Evolutionary conservation across 768 basidiomycete species (phyloP), one percentile per base, ranked within the genome.

Genomic region (Tricholomella constricta): DNA sequence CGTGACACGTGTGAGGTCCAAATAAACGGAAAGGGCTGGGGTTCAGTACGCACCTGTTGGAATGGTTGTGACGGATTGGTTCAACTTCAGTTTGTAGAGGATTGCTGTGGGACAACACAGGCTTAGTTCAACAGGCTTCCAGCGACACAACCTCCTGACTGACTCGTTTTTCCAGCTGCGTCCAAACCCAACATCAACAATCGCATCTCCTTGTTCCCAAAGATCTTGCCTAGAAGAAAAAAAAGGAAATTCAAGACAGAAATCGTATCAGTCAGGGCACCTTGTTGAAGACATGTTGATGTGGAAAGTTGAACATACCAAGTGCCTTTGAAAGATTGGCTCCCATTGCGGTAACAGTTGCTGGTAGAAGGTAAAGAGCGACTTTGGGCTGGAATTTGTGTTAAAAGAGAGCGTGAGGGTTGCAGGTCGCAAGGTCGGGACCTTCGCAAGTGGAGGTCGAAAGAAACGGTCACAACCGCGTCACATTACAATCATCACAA

Each of bases 191-290:
- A 77, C 96, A 98, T 98, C 69, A 97, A 76, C 65, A 96, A 76
- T 65, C 94, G 78, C 96, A 98, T 98, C 82, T 98, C 96, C 83
- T 94, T 96, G 83, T 94, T 98, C 58, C 94, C 95, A 71, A 98
- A 98, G 62, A 98, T 78, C 77, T 89, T 92, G 68, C 84, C 94
- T 96, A 51, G 46, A n/a, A n/a, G n/a, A 45, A 49, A 41, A 45
- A 37, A 50, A 32, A 32, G 25, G 25, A 36, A 47, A 29, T 45
- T 49, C 40, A 34, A 38, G 38, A 55, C 37, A 50, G 52, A 51
- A 57, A 45, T 52, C 55, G 52, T 49, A 47, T 51, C 51, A 50
- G 49, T n/a, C n/a, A n/a, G n/a, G n/a, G 25, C 23, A 15, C 6
- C 42, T 11, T 7, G 12, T 12, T 6, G 11, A 27, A 25, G 41